Evolutionary conservation across 2,329 filamentous ascomycete species (phyloP), one percentile per base, ranked within the genome.

Genomic region (Cladorrhinum sp.): DNA sequence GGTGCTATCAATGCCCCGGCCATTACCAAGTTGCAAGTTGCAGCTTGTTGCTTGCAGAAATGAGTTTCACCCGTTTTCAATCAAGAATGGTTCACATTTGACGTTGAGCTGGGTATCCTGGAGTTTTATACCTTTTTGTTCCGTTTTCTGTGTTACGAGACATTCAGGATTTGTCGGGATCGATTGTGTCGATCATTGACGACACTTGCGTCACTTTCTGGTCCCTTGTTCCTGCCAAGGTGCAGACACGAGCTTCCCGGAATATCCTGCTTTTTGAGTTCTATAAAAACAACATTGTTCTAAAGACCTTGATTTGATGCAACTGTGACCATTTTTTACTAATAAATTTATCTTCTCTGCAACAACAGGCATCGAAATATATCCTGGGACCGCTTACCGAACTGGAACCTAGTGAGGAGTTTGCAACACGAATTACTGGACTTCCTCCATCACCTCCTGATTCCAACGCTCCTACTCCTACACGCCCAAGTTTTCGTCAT

Each of bases 331-430:
- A 3, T 18, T 18, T 45, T 22, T 45, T 45, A 10, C n/a, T 45
- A 45, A 45, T 20, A 20, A 20, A 20, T 45, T 45, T 22, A 2
- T 6, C 16, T 45, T 22, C 4, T 18, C 20, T 18, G 45, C 9
- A 36, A 49, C 45, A n/a, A 61, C 69, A 91, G 88, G 86, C 87
- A 49, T 78, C 81, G 57, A 81, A 84, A 68, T 86, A 88, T 69
- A 78, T 92, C 50, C 83, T 91, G 65, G 86, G 89, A 67, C 89
- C 89, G 65, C 77, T 92, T 63, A 85, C 79, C 67, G 87, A 81
- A 22, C 86, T 86, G 9, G 85, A 90, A 63, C 88, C 88, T 13
- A 84, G 79, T 62, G 82, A 88, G 63, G 85, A 89, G 70, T 88
- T 85, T 52, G 66, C 67, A 50, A 65, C 63, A 50, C 62, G 63